Conservation (phyloP, 805 yeast species). For the Metschnikowia orientalis region DNA sequence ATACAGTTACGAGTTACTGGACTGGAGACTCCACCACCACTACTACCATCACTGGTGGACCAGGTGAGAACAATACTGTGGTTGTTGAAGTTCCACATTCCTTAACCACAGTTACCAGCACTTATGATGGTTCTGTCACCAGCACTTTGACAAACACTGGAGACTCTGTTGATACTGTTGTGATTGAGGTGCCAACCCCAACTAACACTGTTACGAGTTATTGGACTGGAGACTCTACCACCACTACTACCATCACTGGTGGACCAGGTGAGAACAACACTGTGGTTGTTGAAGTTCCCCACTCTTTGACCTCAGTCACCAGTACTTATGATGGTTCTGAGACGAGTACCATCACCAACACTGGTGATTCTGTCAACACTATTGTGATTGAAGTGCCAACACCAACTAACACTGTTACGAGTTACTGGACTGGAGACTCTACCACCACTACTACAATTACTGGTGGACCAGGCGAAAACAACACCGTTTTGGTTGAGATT, state of each 20-base stretch:
- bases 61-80: slow-evolving; percentile 16
- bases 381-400: slow-evolving; percentile 13
- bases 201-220: slow-evolving; percentile 6
- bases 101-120: slow-evolving; percentile 9
- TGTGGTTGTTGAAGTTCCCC: slow-evolving; percentile 10
- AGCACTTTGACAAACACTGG: slow-evolving; percentile 1
- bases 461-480: slow-evolving; percentile 6
- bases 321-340: slow-evolving; percentile 5
- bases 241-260: slow-evolving; percentile 5
- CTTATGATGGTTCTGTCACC: slow-evolving; percentile 7
- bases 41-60: slow-evolving; percentile 5
- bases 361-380: slow-evolving; percentile 7
- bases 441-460: slow-evolving; percentile 6
- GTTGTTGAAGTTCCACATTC: slow-evolving; percentile 10
- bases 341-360: slow-evolving; percentile 4
- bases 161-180: slow-evolving; percentile 1
- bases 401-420: slow-evolving; percentile 1
- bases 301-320: background rate
- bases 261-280: slow-evolving; percentile 9
- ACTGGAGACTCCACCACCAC: slow-evolving; percentile 6
- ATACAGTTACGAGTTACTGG: slow-evolving; percentile 8
- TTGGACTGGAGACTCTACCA: slow-evolving; percentile 7
- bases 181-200: slow-evolving; percentile 11
- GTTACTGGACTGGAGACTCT: slow-evolving; percentile 2
- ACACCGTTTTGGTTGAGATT: slow-evolving; percentile 11